Base-by-base conservation (phyloP, 768 basidiomycete genomes). In the Agaricus bisporus region DNA sequence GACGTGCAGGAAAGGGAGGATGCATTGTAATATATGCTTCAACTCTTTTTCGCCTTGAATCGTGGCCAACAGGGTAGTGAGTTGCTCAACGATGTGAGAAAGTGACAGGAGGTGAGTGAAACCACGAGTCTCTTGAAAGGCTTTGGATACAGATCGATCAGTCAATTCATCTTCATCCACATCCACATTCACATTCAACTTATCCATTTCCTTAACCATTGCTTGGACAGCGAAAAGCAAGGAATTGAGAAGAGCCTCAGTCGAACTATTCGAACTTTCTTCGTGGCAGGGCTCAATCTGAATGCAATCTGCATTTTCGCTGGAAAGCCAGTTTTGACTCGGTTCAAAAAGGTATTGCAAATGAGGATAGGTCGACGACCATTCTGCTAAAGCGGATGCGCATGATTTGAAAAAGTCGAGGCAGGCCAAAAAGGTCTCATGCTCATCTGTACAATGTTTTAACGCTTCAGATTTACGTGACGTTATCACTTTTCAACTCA, bases 1-100 rank as follows among this genome's bases (percentile, higher is more conserved):
- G 20, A 69, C 67, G 2, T 80, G 69, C 20, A 95, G 65, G 80
- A 97, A 97, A 0, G 95, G 92, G 8, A 86, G 58, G n/a, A 84
- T 57, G 58, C 79, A 71, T 61, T 68, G 70, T 41, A 83, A 56
- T 45, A 63, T 63, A 26, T 55, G 60, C 41, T 66, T 63, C 11
- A 79, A 59, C 17, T 64, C 59, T 1, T 66, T 63, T 26, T 66
- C 58, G 5, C 64, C 62, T 2, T 73, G 64, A n/a, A 86, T 64
- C 17, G 61, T 59, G 9, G 62, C 47, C 25, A 85, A 59, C 5
- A 75, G 61, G 28, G 56, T 56, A 26, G 74, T 61, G 22, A 89
- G 55, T 4, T 68, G 70, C 1, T 72, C 63, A 28, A 66, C 56
- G 37, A 86, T 68, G 14, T 66, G 61, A 10, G 70, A 64, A 37